phyloP scores from a whole-genome alignment of 2,329 filamentous ascomycete species.

The Penicillium sp. region DNA sequence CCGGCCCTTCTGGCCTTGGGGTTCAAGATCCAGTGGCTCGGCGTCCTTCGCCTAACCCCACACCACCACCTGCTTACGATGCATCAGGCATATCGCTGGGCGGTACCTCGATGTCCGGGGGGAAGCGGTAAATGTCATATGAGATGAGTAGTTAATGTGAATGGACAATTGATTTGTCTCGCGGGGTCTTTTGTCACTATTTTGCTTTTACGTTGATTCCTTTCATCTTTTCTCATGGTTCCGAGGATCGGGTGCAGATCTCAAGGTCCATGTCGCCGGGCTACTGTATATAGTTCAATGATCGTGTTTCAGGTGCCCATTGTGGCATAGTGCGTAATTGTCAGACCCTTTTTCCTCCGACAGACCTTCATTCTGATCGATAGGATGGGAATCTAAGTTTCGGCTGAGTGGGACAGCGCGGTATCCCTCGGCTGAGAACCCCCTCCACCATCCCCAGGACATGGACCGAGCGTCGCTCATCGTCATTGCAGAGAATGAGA shows the following conservation, averaged over 20 bases:
- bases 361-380: not conserved
- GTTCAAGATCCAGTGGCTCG: slow-evolving; percentile 22
- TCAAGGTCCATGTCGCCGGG: too few relatives aligned
- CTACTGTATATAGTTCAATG: too few relatives aligned
- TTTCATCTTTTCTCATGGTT: not conserved
- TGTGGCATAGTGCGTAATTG: not conserved
- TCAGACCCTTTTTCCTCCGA: not conserved
- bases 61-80: slow-evolving; percentile 40
- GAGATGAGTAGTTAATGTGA: too few relatives aligned
- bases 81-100: slow-evolving; percentile 33
- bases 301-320: not conserved
- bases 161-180: too few relatives aligned
- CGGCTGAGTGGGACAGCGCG: slow-evolving; percentile 6
- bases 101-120: slow-evolving; percentile 29
- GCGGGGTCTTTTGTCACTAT: not conserved
- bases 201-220: too few relatives aligned
- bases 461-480: too few relatives aligned
- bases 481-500: not conserved
- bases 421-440: not conserved
- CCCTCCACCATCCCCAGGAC: too few relatives aligned
- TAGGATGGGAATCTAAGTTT: slow-evolving; percentile 6
- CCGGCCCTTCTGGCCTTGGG: slow-evolving; percentile 13
- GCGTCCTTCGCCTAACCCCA: slow-evolving; percentile 32
- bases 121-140: slow-evolving; percentile 24
- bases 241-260: not conserved